A percentile compares a stretch with the other conserved stretches of the same genome.
phyloP scores from a whole-genome alignment of 116 monocot species.

The Trichopus zeylanicus region DNA sequence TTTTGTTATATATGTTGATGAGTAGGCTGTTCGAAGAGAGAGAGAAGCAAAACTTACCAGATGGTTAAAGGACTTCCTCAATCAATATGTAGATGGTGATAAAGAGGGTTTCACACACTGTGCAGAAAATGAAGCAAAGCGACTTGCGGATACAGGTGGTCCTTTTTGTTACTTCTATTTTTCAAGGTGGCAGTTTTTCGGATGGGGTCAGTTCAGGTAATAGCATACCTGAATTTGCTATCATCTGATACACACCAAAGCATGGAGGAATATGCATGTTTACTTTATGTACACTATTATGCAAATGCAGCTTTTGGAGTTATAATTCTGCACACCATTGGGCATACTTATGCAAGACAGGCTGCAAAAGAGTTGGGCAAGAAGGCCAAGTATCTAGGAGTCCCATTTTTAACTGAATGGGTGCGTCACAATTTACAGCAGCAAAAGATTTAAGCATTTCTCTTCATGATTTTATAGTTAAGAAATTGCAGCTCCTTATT shows the following conservation, averaged over 20 bases:
- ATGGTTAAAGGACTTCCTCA: constrained; percentile 54
- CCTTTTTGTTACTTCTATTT: too few species aligned
- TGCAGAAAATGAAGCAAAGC: constrained; percentile 60
- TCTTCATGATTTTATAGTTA: not conserved
- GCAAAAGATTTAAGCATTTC: constrained; percentile 54
- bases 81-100: constrained; percentile 61
- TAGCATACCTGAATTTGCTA: too few species aligned
- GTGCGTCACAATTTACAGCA: constrained; percentile 76
- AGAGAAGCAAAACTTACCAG: constrained; percentile 75
- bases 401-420: constrained; percentile 91
- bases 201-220: too few species aligned
- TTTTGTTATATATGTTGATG: too few species aligned
- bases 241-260: too few species aligned
- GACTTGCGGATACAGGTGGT: constrained; percentile 62
- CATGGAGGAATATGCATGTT: too few species aligned
- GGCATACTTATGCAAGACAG: constrained; percentile 74
- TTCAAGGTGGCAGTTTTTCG: too few species aligned
- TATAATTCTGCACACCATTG: constrained; percentile 63
- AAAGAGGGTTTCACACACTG: constrained; percentile 56
- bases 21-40: constrained; percentile 66
- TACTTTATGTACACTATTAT: too few species aligned
- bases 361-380: constrained; percentile 84
- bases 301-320: constrained; percentile 51
- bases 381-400: constrained; percentile 65
- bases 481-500: not conserved